Conservation (phyloP, 1,284 basidiomycete genomes). For the Fomitopsis pinicola region DNA sequence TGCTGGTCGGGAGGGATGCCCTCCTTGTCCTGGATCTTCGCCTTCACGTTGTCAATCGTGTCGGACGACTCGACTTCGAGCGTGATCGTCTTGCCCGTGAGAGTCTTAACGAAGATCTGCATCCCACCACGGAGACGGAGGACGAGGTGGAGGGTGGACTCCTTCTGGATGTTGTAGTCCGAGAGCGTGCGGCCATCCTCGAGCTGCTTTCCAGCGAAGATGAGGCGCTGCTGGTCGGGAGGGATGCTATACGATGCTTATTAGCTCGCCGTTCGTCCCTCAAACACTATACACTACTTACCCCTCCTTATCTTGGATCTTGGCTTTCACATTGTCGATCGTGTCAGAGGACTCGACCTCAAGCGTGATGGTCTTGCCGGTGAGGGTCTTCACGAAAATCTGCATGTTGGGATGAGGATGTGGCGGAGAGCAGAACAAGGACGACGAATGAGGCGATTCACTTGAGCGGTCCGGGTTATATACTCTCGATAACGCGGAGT, state of each 20-base stretch:
- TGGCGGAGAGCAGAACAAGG: background rate
- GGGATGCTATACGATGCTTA: conserved; percentile 31
- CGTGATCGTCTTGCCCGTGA: conserved; percentile 89
- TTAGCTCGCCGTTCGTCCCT: background rate
- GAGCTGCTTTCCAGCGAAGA: conserved; percentile 68
- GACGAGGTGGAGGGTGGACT: conserved; percentile 8
- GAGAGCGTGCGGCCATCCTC: conserved; percentile 68
- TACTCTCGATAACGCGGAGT: conserved; percentile 14
- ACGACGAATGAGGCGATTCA: conserved; percentile 3
- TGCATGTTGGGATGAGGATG: conserved; percentile 45
- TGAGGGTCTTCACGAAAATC: conserved; percentile 80
- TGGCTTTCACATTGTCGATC: background rate
- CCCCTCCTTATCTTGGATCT: conserved; percentile 56
- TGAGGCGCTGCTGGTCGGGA: conserved; percentile 1
- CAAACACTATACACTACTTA: conserved; percentile 21
- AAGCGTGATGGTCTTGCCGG: conserved; percentile 37
- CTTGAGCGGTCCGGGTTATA: conserved; percentile 10
- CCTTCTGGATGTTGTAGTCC: conserved; percentile 4
- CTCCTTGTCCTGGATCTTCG: conserved; percentile 78
- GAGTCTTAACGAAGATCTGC: conserved; percentile 84
- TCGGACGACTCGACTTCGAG: conserved; percentile 84
- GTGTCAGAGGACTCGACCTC: conserved; percentile 3
- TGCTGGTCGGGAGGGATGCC: conserved; percentile 82
- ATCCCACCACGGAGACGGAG: conserved; percentile 32
- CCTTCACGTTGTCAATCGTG: conserved; percentile 81